A percentile compares a stretch with the other conserved stretches of the same genome.
Conservation (phyloP, 1,139 yeast genomes). For the Candida glucosophila region DNA sequence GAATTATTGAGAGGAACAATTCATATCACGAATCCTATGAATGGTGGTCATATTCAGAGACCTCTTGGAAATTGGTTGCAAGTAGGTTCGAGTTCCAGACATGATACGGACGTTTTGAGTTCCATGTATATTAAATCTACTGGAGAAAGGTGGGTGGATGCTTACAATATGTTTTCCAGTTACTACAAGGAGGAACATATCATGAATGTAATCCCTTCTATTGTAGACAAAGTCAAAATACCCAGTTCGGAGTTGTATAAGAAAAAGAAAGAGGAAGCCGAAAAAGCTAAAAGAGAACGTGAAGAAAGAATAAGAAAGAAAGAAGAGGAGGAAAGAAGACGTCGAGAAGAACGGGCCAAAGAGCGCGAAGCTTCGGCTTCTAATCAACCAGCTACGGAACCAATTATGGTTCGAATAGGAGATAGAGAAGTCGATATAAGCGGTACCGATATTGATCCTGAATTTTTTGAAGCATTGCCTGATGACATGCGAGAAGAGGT, state of each 20-base stretch:
- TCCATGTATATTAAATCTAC: constrained; percentile 45
- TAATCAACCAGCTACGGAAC: constrained; percentile 18
- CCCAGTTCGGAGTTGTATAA: constrained; percentile 29
- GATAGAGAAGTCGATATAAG: constrained; percentile 78
- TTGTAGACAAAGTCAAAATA: constrained; percentile 45
- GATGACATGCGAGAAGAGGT: constrained; percentile 93
- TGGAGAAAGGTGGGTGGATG: constrained; percentile 63
- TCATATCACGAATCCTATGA: constrained; percentile 7
- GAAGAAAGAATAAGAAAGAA: constrained; percentile 23
- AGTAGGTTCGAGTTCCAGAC: constrained; percentile 7
- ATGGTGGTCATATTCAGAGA: constrained; percentile 14
- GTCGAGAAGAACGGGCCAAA: constrained; percentile 28
- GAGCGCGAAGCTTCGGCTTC: constrained; percentile 21
- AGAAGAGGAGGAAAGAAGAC: constrained; percentile 26
- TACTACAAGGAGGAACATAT: constrained; percentile 31
- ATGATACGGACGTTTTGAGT: constrained; percentile 10
- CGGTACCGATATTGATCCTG: constrained; percentile 89
- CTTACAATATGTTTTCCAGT: constrained; percentile 41
- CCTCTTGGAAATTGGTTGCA: constrained; percentile 21
- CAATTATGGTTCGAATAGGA: constrained; percentile 67
- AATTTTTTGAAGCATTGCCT: constrained; percentile 82
- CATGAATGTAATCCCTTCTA: constrained; percentile 38
- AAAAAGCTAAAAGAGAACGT: constrained; percentile 19
- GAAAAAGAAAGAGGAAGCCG: constrained; percentile 23
- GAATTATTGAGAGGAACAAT: constrained; percentile 10